Conservation (phyloP, 805 yeast genomes). For the Cyberlindnera americana region DNA sequence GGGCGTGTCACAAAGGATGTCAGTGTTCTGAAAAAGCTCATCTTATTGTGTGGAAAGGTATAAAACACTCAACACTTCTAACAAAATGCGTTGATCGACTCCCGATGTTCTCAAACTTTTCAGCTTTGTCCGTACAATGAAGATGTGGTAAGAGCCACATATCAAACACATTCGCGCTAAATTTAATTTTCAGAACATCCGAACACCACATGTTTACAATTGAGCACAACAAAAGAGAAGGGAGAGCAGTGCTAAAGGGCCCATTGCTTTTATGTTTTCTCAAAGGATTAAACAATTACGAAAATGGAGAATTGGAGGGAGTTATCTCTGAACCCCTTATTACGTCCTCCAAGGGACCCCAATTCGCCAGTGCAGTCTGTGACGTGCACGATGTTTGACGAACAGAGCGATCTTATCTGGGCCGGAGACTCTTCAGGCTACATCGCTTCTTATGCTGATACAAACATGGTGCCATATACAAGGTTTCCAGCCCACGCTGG, state of each 20-base stretch:
- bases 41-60: conserved; percentile 2
- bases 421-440: conserved; percentile 61
- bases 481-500: conserved; percentile 50
- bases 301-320: conserved; percentile 29
- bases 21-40: conserved; percentile 22
- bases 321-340: conserved; percentile 21
- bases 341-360: conserved; percentile 24
- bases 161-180: background rate
- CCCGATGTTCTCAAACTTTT: conserved; percentile 12
- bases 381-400: conserved; percentile 53
- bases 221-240: too few relatives aligned
- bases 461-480: conserved; percentile 51
- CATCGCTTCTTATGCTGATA: conserved; percentile 41
- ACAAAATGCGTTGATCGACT: too few relatives aligned
- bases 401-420: conserved; percentile 78
- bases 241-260: background rate
- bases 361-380: conserved; percentile 12
- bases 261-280: too few relatives aligned
- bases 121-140: background rate
- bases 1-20: conserved; percentile 17
- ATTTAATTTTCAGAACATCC: background rate
- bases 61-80: too few relatives aligned
- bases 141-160: conserved; percentile 1
- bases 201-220: too few relatives aligned
- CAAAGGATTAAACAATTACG: too few relatives aligned